Conservation (phyloP, 495 filamentous ascomycete genomes). For the Usnea hakonensis region DNA sequence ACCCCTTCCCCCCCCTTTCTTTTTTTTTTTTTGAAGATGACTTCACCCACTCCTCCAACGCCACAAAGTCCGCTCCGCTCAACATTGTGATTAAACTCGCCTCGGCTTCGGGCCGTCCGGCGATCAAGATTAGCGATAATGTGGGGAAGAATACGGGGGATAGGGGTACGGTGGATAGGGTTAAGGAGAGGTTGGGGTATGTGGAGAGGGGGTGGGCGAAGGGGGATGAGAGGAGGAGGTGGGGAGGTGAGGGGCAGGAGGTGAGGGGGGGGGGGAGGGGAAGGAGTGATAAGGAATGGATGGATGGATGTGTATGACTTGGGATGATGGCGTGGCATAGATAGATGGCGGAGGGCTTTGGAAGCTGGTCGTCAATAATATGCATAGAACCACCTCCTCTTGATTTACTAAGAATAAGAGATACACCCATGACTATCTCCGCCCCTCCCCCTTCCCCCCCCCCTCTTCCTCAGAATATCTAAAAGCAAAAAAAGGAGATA, state of each 20-base stretch:
- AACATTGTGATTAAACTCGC: slow-evolving; percentile 98
- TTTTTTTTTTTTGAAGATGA: too few relatives aligned
- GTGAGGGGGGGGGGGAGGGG: slow-evolving; percentile 4
- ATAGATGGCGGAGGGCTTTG: background rate
- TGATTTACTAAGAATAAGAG: too few relatives aligned
- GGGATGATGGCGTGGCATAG: background rate
- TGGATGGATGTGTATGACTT: background rate
- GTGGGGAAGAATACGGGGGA: slow-evolving; percentile 94
- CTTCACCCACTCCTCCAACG: slow-evolving; percentile 57
- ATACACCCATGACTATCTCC: too few relatives aligned
- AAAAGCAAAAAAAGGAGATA: too few relatives aligned
- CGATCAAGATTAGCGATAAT: slow-evolving; percentile 96
- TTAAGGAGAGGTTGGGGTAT: slow-evolving; percentile 81
- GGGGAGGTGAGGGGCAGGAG: slow-evolving; percentile 43
- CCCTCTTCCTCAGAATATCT: too few relatives aligned
- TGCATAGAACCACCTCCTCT: background rate
- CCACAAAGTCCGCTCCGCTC: slow-evolving; percentile 80
- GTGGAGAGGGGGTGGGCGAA: slow-evolving; percentile 72
- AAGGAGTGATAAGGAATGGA: background rate
- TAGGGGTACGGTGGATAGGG: slow-evolving; percentile 62
- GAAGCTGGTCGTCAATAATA: background rate
- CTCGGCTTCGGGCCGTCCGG: slow-evolving; percentile 70
- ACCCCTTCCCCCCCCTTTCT: too few relatives aligned
- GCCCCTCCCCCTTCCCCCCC: too few relatives aligned
- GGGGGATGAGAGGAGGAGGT: slow-evolving; percentile 77